These are phyloP conservation scores for Ophiostoma novo-ulmi DNA, from an alignment of 2,329 filamentous ascomycete genomes.

Conservation along the genomic window DNA sequence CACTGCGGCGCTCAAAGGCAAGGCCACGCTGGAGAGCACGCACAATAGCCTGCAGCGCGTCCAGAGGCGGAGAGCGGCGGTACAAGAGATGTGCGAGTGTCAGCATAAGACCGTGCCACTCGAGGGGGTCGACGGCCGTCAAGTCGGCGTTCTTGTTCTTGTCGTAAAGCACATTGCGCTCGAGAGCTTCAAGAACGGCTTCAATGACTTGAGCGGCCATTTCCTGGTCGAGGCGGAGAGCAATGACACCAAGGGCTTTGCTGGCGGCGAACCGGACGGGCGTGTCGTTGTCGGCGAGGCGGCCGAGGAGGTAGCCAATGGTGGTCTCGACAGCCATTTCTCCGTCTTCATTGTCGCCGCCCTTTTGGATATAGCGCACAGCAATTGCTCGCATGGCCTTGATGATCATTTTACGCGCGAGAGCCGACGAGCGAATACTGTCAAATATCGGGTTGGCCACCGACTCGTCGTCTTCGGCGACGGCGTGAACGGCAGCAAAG, in stretches of 20 bases:
- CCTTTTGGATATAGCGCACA: slow-evolving; percentile 46
- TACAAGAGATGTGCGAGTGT: slow-evolving; percentile 84
- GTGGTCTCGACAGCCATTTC: slow-evolving; percentile 77
- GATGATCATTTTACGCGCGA: slow-evolving; percentile 74
- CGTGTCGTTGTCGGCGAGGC: slow-evolving; percentile 80
- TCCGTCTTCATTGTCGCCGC: slow-evolving; percentile 41
- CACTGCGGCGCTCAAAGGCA: slow-evolving; percentile 80
- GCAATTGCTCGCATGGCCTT: slow-evolving; percentile 77
- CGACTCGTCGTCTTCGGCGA: slow-evolving; percentile 45
- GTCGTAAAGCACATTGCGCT: slow-evolving; percentile 45
- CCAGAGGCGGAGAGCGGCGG: slow-evolving; percentile 68
- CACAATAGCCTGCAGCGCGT: slow-evolving; percentile 67
- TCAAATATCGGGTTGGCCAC: not conserved
- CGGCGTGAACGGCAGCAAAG: slow-evolving; percentile 58
- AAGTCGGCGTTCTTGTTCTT: slow-evolving; percentile 48
- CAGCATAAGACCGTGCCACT: slow-evolving; percentile 89
- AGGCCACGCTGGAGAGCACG: slow-evolving; percentile 73
- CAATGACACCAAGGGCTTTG: slow-evolving; percentile 84
- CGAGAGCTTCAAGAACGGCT: slow-evolving; percentile 69
- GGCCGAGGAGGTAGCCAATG: slow-evolving; percentile 74
- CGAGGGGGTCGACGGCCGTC: slow-evolving; percentile 69
- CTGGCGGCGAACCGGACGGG: slow-evolving; percentile 86
- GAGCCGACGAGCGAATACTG: slow-evolving; percentile 63
- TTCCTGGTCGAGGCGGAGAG: slow-evolving; percentile 68
- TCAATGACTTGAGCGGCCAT: slow-evolving; percentile 87